phyloP scores from a whole-genome alignment of 2,329 filamentous ascomycete species.

The Hymenoscyphus occultus region DNA sequence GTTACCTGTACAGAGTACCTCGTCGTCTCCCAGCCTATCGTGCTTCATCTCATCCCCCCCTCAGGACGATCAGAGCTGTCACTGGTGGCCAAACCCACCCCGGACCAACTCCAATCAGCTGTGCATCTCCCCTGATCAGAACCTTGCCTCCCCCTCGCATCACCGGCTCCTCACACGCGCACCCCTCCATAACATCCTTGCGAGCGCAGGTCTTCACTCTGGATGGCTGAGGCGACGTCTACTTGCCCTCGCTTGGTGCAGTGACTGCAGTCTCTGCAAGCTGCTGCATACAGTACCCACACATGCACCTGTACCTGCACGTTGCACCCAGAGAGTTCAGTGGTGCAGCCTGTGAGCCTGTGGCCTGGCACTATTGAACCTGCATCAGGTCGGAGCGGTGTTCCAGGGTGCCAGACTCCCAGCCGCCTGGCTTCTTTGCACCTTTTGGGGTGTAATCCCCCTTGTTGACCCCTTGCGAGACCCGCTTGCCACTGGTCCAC shows the following conservation, averaged over 20 bases:
- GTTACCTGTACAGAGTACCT: too few species aligned
- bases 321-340: too few species aligned
- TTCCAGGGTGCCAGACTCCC: neutral
- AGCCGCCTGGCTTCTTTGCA: neutral
- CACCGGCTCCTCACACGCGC: slow-evolving; percentile 1
- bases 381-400: neutral
- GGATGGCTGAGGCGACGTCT: neutral
- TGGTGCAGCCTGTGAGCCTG: too few species aligned
- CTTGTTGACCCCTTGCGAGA: neutral
- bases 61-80: too few species aligned
- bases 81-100: neutral
- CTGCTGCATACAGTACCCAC: neutral
- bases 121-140: neutral
- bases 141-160: neutral
- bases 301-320: too few species aligned
- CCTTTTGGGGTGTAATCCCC: neutral
- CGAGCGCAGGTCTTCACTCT: neutral
- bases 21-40: neutral
- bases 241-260: neutral
- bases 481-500: neutral
- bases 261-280: neutral
- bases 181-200: neutral
- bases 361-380: neutral
- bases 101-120: neutral
- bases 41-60: neutral